Evolutionary conservation across 352 stramenopile species (phyloP).

Genomic region (Halophytophthora polymorphica): DNA sequence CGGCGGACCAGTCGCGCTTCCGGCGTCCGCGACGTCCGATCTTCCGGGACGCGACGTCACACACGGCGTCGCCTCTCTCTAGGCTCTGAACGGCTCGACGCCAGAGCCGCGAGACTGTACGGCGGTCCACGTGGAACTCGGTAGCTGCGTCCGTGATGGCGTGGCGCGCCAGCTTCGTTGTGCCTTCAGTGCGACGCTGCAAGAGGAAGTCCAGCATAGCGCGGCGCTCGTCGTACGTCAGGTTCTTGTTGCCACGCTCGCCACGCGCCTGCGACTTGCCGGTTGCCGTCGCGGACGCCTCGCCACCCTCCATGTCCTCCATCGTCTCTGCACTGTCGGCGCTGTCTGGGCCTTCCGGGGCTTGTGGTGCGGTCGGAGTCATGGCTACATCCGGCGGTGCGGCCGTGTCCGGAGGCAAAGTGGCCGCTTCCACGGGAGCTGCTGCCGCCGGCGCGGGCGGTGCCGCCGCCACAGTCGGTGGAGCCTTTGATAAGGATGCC

Average conservation of each 20-base stretch:
- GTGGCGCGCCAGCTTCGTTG: conserved; percentile 34
- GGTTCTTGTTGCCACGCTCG: conserved; percentile 38
- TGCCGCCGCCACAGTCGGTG: too few relatives aligned
- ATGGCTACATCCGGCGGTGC: too few relatives aligned
- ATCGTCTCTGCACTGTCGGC: too few relatives aligned
- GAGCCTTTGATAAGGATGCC: too few relatives aligned
- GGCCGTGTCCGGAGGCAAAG: too few relatives aligned
- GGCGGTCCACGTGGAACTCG: conserved; percentile 34
- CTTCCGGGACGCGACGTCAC: conserved; percentile 41
- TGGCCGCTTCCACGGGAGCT: too few relatives aligned
- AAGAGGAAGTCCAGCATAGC: conserved; percentile 46
- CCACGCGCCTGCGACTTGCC: conserved; percentile 9
- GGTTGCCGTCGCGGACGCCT: too few relatives aligned
- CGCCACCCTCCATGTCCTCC: too few relatives aligned
- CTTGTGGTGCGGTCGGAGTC: too few relatives aligned
- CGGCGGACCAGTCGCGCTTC: conserved; percentile 42
- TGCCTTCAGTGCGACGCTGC: conserved; percentile 26
- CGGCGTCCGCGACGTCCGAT: conserved; percentile 33
- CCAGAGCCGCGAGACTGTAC: conserved; percentile 42
- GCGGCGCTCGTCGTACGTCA: conserved; percentile 40
- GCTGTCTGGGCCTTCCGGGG: too few relatives aligned
- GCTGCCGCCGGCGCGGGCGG: too few relatives aligned
- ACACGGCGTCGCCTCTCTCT: conserved; percentile 35
- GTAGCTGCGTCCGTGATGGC: conserved; percentile 38
- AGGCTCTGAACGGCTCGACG: conserved; percentile 37